Evolutionary conservation across 352 stramenopile species (phyloP), one percentile per base, ranked within the genome.

Genomic region (Sclerospora graminicola): DNA sequence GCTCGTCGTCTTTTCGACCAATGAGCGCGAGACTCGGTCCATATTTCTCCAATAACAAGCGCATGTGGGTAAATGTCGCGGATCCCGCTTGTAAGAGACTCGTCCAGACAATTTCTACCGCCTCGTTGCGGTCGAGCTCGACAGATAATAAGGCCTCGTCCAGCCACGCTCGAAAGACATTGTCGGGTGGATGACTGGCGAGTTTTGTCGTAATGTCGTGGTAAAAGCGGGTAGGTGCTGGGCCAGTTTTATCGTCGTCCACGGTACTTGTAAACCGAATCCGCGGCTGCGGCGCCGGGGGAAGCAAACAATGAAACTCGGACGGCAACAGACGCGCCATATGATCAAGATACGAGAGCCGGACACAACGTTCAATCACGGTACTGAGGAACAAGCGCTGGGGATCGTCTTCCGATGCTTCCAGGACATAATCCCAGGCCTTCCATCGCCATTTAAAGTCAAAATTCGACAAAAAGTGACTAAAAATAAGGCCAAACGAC

Each of bases 391-490:
- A 93, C 1, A 93, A 57, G 4, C 81, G 78, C 57, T 93, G 81
- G 14, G 74, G 57, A 37, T 90, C 78, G 40, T 93, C 81, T 20
- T 89, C 78, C 13, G 66, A 62, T 0, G 78, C 79, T 41, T 89
- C 78, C 16, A 90, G 51, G 11, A 93, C 75, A 35, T 89, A 72
- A 0, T 69, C 56, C 81, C 81, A 93, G 18, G 73, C 73, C 0
- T 67, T 54, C 78, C 78, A 93, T 4, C 68, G 63, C 81, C 81
- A 93, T 51, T 93, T 93, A 51, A 72, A 93, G 46, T 93, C 81
- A 34, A 89, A 93, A 33, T 93, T 93, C 2, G 78, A 87, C 26
- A 93, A 30, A 41, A 93, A 93, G 45, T 89, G 78, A 42, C 75
- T 88, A 44, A 93, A 85, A 18, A 89, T 45, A 35, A 78, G 60